These are phyloP conservation scores for Heterobasidion irregulare DNA, from an alignment of 1,284 basidiomycete genomes.

Conservation along the genomic window DNA sequence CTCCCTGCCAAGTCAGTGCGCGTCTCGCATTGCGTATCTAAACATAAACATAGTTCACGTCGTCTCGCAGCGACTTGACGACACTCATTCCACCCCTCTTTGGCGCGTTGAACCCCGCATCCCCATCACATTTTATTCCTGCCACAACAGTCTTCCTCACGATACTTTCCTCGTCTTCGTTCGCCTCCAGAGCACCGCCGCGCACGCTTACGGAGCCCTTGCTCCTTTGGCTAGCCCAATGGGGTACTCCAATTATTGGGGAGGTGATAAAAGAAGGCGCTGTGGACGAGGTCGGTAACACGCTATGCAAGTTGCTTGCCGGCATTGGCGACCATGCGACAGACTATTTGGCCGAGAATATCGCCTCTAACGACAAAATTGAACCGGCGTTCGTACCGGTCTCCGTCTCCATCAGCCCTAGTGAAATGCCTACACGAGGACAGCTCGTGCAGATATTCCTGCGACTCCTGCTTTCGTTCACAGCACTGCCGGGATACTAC, in stretches of 20 bases:
- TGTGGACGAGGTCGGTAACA: conserved; percentile 51
- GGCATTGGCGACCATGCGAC: conserved; percentile 82
- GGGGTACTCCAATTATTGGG: conserved; percentile 48
- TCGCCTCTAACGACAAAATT: conserved; percentile 36
- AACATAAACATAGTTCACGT: not conserved
- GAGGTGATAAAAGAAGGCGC: conserved; percentile 33
- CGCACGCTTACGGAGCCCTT: conserved; percentile 76
- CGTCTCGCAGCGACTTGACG: conserved; percentile 43
- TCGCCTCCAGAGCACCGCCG: conserved; percentile 64
- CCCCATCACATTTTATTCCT: conserved; percentile 36
- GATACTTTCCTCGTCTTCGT: conserved; percentile 63
- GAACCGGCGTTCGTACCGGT: conserved; percentile 16
- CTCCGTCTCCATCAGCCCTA: conserved; percentile 7
- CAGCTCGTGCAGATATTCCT: conserved; percentile 67
- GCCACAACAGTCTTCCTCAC: conserved; percentile 72
- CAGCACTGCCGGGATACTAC: conserved; percentile 67
- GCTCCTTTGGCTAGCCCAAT: conserved; percentile 60
- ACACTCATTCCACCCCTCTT: conserved; percentile 57
- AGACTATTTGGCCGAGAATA: conserved; percentile 65
- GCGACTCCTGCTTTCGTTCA: conserved; percentile 64
- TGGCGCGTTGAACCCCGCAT: conserved; percentile 42
- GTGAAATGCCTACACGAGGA: conserved; percentile 24
- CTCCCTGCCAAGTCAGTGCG: conserved; percentile 56
- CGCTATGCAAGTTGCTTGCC: conserved; percentile 71
- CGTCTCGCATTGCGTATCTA: not conserved